Base-by-base conservation (phyloP, 1,284 basidiomycete genomes). In the Rhodotorula sp. region DNA sequence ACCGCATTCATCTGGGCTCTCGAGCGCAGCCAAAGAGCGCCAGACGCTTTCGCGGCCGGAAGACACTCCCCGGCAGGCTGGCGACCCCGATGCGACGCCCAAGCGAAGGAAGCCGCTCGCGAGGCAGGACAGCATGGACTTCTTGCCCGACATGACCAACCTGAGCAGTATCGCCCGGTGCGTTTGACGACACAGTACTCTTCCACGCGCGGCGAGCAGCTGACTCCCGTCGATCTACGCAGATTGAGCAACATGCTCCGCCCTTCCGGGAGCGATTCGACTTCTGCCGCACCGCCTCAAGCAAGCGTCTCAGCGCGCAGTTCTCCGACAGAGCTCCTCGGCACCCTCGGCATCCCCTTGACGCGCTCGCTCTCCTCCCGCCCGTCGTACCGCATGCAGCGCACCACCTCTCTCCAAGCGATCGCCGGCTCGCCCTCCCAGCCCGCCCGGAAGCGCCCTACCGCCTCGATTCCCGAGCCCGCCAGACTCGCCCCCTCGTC, bases 361-460 rank as follows among this genome's bases (percentile, higher is more conserved):
- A n/a, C 51, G 8, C 60, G 60, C 20, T 61, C 60, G 20, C 50
- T 51, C 9, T 61, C 60, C 20, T 44, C 51, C 1, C 60, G 60
- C 18, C 60, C 60, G 11, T 61, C 60, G 20, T 52, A 61, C 37
- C 63, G 54, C 37, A 54, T 67, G 58, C 64, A 62, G 57, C 69
- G 72, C n/a, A 69, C 67, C 51, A 66, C 62, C 59, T 73, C 72
- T 16, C 67, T 73, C 40, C 66, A 65, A 24, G 64, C 72, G 31
- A 73, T 73, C 60, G 69, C 60, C 46, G 72, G 72, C 30, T 73
- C 72, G 40, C 72, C 72, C 4, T 67, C 69, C 0, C 72, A 71
- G 24, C 72, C 72, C 16, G n/a, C 24, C 11, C 67, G 68, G 31
- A 57, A 54, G 54, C 51, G 55, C 37, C 6, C 40, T 4, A 26